These are phyloP conservation scores for Neofusicoccum umdonicola DNA, from an alignment of 2,329 filamentous ascomycete species.

Conservation along the genomic window DNA sequence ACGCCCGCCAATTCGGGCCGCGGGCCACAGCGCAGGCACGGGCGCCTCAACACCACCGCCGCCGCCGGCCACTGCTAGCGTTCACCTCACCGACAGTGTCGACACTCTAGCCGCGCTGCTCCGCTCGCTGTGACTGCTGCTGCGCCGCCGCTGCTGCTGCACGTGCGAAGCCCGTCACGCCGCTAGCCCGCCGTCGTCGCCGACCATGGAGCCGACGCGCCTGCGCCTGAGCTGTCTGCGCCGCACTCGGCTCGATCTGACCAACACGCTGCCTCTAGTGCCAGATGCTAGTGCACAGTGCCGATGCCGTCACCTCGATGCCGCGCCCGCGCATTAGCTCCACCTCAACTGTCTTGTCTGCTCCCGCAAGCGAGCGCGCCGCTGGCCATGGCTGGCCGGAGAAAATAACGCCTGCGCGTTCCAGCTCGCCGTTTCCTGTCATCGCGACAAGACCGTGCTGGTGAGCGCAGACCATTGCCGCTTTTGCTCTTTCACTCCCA, in stretches of 20 bases:
- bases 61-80: background rate
- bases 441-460: background rate
- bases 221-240: background rate
- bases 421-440: slow-evolving; percentile 8
- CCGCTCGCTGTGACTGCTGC: background rate
- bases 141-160: background rate
- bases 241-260: background rate
- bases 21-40: background rate
- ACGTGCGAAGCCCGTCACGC: background rate
- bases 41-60: background rate
- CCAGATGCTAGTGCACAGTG: background rate
- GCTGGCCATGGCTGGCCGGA: background rate
- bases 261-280: background rate
- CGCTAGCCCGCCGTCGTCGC: background rate
- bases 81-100: background rate
- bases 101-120: background rate
- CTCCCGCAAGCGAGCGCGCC: background rate
- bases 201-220: background rate
- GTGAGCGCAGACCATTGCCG: background rate
- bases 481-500: background rate
- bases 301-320: background rate
- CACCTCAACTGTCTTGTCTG: background rate
- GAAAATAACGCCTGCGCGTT: background rate
- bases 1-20: slow-evolving; percentile 1
- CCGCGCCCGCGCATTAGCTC: background rate